phyloP scores from a whole-genome alignment of 2,329 filamentous ascomycete species.

The Fusarium marasasianum region DNA sequence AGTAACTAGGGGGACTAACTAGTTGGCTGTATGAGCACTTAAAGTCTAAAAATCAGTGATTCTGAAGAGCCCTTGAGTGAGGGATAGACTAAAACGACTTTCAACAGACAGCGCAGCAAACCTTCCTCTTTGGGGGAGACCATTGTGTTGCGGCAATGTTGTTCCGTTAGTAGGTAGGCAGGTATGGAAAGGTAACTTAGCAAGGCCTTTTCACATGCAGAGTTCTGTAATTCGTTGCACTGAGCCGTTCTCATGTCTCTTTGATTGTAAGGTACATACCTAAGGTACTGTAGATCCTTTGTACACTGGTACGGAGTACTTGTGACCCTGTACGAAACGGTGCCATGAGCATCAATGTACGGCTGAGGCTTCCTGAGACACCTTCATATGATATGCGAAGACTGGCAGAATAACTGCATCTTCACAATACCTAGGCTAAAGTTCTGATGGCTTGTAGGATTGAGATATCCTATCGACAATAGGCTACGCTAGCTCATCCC shows the following conservation, averaged over 20 bases:
- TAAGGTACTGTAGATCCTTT: conserved; percentile 1
- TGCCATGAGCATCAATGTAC: neutral
- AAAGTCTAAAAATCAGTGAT: neutral
- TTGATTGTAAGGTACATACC: neutral
- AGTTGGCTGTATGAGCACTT: neutral
- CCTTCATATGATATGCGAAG: neutral
- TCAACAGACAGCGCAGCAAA: conserved; percentile 8
- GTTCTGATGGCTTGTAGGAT: neutral
- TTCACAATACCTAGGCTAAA: neutral
- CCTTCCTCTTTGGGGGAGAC: conserved; percentile 9
- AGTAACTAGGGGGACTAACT: neutral
- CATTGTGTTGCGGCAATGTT: neutral
- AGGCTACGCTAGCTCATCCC: neutral
- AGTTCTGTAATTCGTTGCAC: neutral
- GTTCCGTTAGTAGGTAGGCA: neutral
- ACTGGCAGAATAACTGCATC: neutral
- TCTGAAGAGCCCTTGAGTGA: neutral
- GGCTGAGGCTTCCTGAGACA: neutral
- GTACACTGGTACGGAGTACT: neutral
- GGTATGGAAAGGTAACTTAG: neutral
- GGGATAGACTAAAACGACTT: neutral
- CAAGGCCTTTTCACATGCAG: neutral
- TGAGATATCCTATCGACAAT: neutral
- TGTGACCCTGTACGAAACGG: neutral
- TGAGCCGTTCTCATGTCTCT: neutral